These are phyloP conservation scores for Auricularia auricula-judae DNA, from an alignment of 768 basidiomycete genomes.

Conservation along the genomic window DNA sequence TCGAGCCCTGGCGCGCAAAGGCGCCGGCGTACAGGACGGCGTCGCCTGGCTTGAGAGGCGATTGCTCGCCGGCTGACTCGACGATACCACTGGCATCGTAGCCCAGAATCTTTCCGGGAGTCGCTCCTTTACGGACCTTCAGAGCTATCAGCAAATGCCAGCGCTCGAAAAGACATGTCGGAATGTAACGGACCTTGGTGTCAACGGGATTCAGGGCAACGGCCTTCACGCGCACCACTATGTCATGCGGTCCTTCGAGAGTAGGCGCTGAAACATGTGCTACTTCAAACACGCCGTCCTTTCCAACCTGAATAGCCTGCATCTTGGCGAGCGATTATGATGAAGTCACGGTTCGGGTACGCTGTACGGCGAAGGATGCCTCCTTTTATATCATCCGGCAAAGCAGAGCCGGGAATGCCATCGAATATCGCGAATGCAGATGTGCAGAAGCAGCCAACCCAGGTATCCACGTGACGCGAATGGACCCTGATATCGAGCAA, in stretches of 20 bases:
- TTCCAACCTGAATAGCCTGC: background rate
- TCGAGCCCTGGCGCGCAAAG: background rate
- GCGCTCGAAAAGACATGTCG: background rate
- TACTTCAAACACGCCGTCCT: background rate
- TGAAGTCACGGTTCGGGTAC: background rate
- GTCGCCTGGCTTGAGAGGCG: background rate
- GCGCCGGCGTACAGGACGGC: conserved; percentile 2
- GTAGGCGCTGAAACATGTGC: background rate
- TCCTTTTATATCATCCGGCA: too few relatives aligned
- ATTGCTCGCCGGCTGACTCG: background rate
- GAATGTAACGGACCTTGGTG: background rate
- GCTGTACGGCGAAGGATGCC: too few relatives aligned
- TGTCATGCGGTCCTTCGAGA: conserved; percentile 2
- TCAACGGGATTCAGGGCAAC: conserved; percentile 2
- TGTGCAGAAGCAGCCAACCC: too few relatives aligned
- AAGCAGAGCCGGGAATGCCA: too few relatives aligned
- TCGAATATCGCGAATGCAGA: too few relatives aligned
- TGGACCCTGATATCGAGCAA: too few relatives aligned
- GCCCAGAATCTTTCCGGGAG: background rate
- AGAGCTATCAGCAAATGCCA: background rate
- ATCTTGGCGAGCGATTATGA: background rate
- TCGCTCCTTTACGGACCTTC: background rate
- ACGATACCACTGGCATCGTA: conserved; percentile 2
- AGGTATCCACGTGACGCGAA: too few relatives aligned
- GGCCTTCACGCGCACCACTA: conserved; percentile 1